These are phyloP conservation scores for Scenedesmus sp. DNA, from an alignment of 163 green algal species.

Conservation along the genomic window DNA sequence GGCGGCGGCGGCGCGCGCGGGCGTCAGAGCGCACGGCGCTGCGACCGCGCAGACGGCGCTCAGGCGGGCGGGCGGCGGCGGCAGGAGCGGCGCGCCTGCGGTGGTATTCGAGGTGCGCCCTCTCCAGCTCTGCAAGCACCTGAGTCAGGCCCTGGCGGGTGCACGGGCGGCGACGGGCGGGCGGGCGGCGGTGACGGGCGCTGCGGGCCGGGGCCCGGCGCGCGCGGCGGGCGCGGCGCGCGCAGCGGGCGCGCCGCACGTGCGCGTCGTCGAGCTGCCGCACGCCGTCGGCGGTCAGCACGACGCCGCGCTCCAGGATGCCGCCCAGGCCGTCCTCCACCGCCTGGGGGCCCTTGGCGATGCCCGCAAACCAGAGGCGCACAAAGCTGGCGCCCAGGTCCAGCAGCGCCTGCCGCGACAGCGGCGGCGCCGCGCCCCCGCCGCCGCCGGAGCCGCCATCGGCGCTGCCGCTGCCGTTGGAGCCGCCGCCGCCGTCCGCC, in stretches of 20 bases:
- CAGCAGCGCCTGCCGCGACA: slow-evolving; percentile 34
- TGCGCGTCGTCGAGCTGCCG: slow-evolving; percentile 8
- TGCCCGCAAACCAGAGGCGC: slow-evolving; percentile 38
- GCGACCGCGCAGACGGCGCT: too few species aligned
- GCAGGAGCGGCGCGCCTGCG: too few species aligned
- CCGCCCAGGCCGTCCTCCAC: slow-evolving; percentile 13
- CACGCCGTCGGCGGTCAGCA: slow-evolving; percentile 24
- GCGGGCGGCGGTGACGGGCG: too few species aligned
- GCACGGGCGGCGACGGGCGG: not conserved
- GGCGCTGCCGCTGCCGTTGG: too few species aligned
- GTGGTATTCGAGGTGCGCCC: slow-evolving; percentile 41
- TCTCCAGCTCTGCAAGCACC: slow-evolving; percentile 42
- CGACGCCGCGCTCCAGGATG: not conserved
- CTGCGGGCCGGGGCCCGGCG: too few species aligned
- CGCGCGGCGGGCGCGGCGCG: too few species aligned
- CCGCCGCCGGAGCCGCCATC: too few species aligned
- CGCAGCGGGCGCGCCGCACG: too few species aligned
- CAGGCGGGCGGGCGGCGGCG: too few species aligned
- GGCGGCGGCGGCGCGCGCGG: too few species aligned
- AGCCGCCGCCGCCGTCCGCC: too few species aligned
- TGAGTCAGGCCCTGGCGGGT: slow-evolving; percentile 20
- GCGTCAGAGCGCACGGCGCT: too few species aligned
- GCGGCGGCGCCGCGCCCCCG: not conserved
- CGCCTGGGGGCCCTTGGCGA: slow-evolving; percentile 31
- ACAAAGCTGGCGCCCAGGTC: slow-evolving; percentile 36